These are phyloP conservation scores for Cyanodermella asteris DNA, from an alignment of 2,329 filamentous ascomycete species.

Conservation along the genomic window DNA sequence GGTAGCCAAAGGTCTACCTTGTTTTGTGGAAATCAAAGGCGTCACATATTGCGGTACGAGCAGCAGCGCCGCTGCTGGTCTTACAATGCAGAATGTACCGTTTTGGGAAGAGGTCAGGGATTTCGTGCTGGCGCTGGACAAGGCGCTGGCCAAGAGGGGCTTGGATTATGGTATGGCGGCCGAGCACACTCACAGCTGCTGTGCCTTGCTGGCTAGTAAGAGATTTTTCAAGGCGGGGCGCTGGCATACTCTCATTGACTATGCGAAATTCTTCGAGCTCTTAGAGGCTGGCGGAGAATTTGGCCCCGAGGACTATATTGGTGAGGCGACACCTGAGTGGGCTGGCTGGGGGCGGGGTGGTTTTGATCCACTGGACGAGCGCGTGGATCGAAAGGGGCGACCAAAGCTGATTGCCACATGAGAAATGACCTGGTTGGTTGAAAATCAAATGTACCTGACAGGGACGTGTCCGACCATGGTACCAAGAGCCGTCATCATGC, in stretches of 20 bases:
- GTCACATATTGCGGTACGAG: conserved; percentile 92
- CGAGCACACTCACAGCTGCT: conserved; percentile 89
- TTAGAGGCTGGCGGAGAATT: conserved; percentile 58
- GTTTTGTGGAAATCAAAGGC: conserved; percentile 88
- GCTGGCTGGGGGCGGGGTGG: conserved; percentile 85
- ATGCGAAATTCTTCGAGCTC: conserved; percentile 66
- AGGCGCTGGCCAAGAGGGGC: conserved; percentile 44
- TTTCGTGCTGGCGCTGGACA: conserved; percentile 58
- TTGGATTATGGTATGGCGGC: conserved; percentile 78
- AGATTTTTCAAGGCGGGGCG: conserved; percentile 54
- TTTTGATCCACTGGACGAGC: conserved; percentile 74
- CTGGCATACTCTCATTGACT: conserved; percentile 88
- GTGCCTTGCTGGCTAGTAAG: conserved; percentile 63
- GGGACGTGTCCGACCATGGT: too few relatives aligned
- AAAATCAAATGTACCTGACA: too few relatives aligned
- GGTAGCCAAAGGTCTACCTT: conserved; percentile 65
- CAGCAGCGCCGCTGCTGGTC: conserved; percentile 58
- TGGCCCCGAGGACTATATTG: conserved; percentile 78
- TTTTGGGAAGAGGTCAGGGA: conserved; percentile 79
- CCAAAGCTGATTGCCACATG: conserved; percentile 20
- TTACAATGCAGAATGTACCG: conserved; percentile 94
- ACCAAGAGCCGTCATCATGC: too few relatives aligned
- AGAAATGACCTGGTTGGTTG: too few relatives aligned
- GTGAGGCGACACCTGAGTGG: conserved; percentile 70
- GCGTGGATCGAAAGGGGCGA: conserved; percentile 70